Evolutionary conservation across 1,284 basidiomycete genomes (phyloP), one percentile per base, ranked within the genome.

Genomic region (Lignosus rhinocerotis): DNA sequence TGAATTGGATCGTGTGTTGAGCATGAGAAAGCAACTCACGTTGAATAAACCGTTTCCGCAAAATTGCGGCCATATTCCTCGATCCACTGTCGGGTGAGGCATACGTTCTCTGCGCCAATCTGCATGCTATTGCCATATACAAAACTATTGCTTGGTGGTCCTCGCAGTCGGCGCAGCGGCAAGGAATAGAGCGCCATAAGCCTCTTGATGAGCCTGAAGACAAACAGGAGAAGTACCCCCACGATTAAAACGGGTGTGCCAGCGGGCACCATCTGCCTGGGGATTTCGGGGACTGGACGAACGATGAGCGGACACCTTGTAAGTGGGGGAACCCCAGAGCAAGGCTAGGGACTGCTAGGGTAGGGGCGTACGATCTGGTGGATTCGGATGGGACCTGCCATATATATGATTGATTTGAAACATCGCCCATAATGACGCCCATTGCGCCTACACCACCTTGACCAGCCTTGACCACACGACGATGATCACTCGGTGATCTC

Each of bases 71-170:
- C 88, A 61, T 86, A 87, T 58, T 82, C 62, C 39, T 73, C 64
- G 1, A 79, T 67, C 87, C 88, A 90, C 66, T 77, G 64, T 51
- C 84, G 80, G 19, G 80, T 76, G 21, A 80, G 58, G 0, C 70
- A 70, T 1, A 75, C 46, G 59, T 81, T 75, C 2, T 67, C 68
- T 8, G 74, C 66, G 53, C 67, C 69, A 1, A 85, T 74, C 8
- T 83, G 76, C 46, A 65, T 72, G 51, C 82, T 39, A 64, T 84
- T 82, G 0, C 87, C 87, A 62, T 74, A 85, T 16, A 89, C 59
- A 56, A 75, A 76, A 64, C 79, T 83, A 0, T 73, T 62, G 58
- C 66, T 78, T 41, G 77, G 74, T 0, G 84, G 86, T 1, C 85
- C 84, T 8, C 76, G 82, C 19, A 87, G 66, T 46, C 70, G 55